Percentiles rank a stretch among this genome's conserved stretches.
Evolutionary conservation across 1,284 basidiomycete genomes (phyloP).

Genomic region (Ustilago cynodontis): DNA sequence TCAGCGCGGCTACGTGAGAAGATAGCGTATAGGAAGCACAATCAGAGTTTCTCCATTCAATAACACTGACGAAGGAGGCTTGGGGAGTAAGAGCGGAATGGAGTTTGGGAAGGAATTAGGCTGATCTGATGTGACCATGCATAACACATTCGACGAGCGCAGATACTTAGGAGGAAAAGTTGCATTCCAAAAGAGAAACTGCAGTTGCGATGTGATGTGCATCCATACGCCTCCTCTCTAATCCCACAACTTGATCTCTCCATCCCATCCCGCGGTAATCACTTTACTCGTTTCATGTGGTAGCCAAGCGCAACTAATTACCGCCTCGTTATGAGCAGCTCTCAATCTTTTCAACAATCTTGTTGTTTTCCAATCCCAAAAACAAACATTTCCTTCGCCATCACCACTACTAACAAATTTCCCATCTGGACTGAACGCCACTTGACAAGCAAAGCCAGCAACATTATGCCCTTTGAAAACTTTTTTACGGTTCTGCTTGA

Average conservation of each 20-base stretch:
- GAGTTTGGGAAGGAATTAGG: no score
- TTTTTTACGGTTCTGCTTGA: constrained; percentile 98
- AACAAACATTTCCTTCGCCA: constrained; percentile 91
- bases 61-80: no score
- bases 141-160: no score
- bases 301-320: constrained; percentile 96
- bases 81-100: no score
- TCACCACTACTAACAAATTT: constrained; percentile 97
- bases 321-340: constrained; percentile 90
- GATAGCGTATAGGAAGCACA: no score
- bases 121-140: no score
- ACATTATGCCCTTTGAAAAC: constrained; percentile 95
- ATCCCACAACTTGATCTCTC: constrained; percentile 91
- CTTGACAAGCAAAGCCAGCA: constrained; percentile 95
- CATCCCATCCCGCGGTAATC: constrained; percentile 96
- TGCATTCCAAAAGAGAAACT: no score
- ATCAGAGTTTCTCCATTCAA: no score
- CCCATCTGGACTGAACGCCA: constrained; percentile 97
- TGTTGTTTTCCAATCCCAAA: constrained; percentile 99
- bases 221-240: neutral
- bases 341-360: constrained; percentile 86
- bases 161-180: no score
- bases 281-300: constrained; percentile 93
- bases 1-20: no score
- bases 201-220: no score